phyloP scores from a whole-genome alignment of 306 rosid genomes.

The Dalbergia cultrata region DNA sequence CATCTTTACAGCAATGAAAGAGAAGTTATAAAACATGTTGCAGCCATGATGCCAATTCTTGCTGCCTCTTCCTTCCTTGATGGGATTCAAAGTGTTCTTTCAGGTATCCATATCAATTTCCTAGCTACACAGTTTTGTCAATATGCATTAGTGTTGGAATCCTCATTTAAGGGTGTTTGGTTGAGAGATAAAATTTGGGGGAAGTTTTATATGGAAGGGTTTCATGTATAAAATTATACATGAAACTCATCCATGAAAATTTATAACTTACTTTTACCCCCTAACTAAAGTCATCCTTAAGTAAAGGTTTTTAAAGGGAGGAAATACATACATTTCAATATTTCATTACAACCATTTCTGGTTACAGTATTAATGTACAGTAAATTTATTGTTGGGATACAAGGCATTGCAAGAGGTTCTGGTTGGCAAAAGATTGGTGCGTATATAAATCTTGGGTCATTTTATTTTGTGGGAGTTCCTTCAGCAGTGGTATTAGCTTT shows the following conservation, averaged over 20 bases:
- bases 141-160: no score
- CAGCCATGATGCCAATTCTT: conserved; percentile 53
- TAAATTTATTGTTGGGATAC: not conserved
- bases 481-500: conserved; percentile 38
- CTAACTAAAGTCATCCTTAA: no score
- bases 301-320: not conserved
- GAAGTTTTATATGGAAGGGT: no score
- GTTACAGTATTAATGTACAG: not conserved
- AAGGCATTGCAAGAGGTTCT: conserved; percentile 42
- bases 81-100: conserved; percentile 45
- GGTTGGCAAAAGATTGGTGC: conserved; percentile 47
- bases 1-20: conserved; percentile 60
- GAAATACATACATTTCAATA: not conserved
- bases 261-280: no score
- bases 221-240: no score
- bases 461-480: conserved; percentile 43
- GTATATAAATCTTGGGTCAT: conserved; percentile 42
- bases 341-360: not conserved
- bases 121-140: not conserved
- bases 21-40: conserved; percentile 53
- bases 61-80: conserved; percentile 42
- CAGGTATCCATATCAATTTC: conserved; percentile 34
- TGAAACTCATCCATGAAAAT: no score
- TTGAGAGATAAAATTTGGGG: no score
- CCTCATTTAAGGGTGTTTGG: no score